Evolutionary conservation across 495 filamentous ascomycete species (phyloP), one percentile per base, ranked within the genome.

Genomic region (Penicillium arizonense): DNA sequence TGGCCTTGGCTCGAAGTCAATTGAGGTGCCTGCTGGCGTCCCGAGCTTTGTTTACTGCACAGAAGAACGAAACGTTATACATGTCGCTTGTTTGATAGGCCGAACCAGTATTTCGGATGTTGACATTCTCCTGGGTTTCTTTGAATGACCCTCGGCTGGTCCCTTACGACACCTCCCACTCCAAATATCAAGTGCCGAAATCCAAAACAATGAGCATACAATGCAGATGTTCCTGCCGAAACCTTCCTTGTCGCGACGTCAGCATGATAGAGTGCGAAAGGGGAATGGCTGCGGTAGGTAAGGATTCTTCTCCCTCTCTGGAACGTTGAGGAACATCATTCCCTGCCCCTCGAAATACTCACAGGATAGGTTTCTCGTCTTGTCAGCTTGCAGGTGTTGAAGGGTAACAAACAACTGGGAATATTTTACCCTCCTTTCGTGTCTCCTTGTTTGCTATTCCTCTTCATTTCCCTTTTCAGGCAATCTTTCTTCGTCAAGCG

Each of bases 81-180:
- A 42, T 60, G 73, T 45, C 68, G 70, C 64, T 84, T 79, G 65
- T 84, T 80, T 41, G 54, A 56, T 48, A 48, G 46, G 35, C 16
- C 26, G 40, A 45, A 30, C 58, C 49, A 51, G 44, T 55, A 42
- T 63, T 63, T 61, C 40, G 55, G 64, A 61, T 56, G 62, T 67
- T 62, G 68, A 62, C 34, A 63, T 41, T 53, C 37, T 36, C 53
- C 39, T 53, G 37, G 24, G 1, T 43, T 33, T 50, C 20, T 20
- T 55, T 45, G 44, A 61, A 50, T 59, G 18, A 47, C 44, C 45
- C 47, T 21, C 21, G 33, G 37, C 41, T 50, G 21, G 53, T 62
- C 21, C 44, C 51, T 48, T 39, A 43, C 13, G 18, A 33, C 16
- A 42, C 20, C 20, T 50, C 33, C 6, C 12, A 9, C 13, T 9